Conservation (phyloP, 495 filamentous ascomycete species). For the Aspergillus homomorphus region DNA sequence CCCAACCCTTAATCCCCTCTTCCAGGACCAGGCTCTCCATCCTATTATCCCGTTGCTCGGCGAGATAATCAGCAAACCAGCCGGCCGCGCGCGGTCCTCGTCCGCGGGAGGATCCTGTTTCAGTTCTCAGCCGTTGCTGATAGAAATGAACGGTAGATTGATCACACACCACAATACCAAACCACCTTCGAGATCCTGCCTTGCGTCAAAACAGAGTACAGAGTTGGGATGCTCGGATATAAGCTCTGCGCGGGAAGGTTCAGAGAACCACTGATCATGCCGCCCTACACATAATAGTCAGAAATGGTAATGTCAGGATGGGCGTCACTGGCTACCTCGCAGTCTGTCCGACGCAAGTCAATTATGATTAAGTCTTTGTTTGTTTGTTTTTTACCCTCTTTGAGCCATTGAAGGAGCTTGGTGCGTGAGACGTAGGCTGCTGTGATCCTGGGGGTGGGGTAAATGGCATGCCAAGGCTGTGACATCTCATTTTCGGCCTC, state of each 20-base stretch:
- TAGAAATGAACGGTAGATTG: no score
- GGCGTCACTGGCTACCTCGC: constrained; percentile 21
- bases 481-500: no score
- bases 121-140: no score
- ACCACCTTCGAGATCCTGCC: constrained; percentile 53
- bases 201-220: constrained; percentile 53
- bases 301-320: no score
- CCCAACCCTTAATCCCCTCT: constrained; percentile 68
- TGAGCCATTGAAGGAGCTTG: constrained; percentile 39
- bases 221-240: constrained; percentile 51
- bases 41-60: constrained; percentile 35
- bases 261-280: constrained; percentile 63
- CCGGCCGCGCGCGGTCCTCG: constrained; percentile 59
- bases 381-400: constrained; percentile 32
- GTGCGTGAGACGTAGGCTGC: constrained; percentile 34
- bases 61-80: constrained; percentile 66
- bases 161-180: constrained; percentile 69
- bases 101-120: constrained; percentile 60
- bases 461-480: constrained; percentile 50
- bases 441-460: constrained; percentile 33
- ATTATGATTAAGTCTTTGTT: constrained; percentile 58
- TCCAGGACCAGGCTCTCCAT: constrained; percentile 56
- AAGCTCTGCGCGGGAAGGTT: constrained; percentile 71
- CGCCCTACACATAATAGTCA: constrained; percentile 45
- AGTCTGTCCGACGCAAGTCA: constrained; percentile 60